Conservation (phyloP, 768 basidiomycete species). For the Phanerochaete sordida region DNA sequence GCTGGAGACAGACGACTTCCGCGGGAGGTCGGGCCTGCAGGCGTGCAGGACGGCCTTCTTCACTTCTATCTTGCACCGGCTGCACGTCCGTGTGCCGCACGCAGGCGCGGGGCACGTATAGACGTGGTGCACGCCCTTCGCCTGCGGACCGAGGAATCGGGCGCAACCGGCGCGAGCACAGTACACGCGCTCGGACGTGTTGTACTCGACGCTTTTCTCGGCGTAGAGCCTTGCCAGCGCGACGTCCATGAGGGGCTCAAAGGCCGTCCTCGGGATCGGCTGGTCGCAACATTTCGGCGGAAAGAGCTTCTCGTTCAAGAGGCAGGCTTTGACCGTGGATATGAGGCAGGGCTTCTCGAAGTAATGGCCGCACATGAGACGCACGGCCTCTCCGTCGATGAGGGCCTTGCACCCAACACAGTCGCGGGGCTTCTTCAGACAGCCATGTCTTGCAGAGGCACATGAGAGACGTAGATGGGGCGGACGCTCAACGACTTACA, state of each 20-base stretch:
- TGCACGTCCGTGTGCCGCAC: conserved; percentile 20
- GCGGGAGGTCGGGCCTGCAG: conserved; percentile 14
- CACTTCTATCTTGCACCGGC: conserved; percentile 15
- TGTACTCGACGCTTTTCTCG: conserved; percentile 19
- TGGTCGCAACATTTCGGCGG: conserved; percentile 29
- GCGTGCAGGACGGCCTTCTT: conserved; percentile 10
- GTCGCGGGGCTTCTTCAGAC: conserved; percentile 6
- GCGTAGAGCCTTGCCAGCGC: conserved; percentile 10
- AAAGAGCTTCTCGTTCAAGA: conserved; percentile 22
- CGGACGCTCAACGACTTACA: not conserved
- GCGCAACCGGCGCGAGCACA: conserved; percentile 24
- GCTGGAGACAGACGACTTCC: not conserved
- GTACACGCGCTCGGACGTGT: conserved; percentile 25
- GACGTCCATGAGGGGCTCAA: conserved; percentile 14
- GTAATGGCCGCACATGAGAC: conserved; percentile 22
- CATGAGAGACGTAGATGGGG: not conserved
- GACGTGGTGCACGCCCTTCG: conserved; percentile 8
- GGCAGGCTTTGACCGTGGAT: conserved; percentile 20
- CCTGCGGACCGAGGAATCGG: conserved; percentile 23
- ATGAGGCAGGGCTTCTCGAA: conserved; percentile 23
- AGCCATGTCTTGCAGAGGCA: not conserved
- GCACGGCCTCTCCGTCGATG: conserved; percentile 1
- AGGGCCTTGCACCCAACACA: conserved; percentile 19
- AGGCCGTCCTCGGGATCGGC: conserved; percentile 14
- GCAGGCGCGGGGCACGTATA: conserved; percentile 11